Percentiles rank a stretch among this genome's conserved stretches.
Conservation (phyloP, 2,329 filamentous ascomycete species). For the Penicillium sp. region DNA sequence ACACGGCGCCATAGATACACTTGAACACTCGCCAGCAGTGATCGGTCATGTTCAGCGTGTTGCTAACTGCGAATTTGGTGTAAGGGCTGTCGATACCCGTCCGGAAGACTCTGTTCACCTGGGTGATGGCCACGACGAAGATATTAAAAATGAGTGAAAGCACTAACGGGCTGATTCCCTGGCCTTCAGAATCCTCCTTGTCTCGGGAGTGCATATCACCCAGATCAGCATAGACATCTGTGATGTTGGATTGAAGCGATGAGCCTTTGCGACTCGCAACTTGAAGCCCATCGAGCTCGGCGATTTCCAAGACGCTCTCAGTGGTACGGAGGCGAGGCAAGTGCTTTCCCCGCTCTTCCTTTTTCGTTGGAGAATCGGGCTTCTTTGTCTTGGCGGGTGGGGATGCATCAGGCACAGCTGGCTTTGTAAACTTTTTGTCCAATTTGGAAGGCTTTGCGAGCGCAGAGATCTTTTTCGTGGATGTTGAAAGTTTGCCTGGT, state of each 20-base stretch:
- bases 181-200: conserved; percentile 14
- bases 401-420: conserved; percentile 10
- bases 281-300: conserved; percentile 39
- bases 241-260: conserved; percentile 20
- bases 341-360: not conserved
- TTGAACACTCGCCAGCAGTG: conserved; percentile 33
- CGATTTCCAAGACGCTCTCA: conserved; percentile 28
- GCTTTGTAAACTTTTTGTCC: conserved; percentile 2
- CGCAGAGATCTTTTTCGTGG: not conserved
- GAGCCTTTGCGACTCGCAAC: conserved; percentile 22
- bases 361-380: conserved; percentile 2
- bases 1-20: conserved; percentile 26
- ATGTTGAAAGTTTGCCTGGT: not conserved
- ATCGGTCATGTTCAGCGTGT: conserved; percentile 31
- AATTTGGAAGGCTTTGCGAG: conserved; percentile 6
- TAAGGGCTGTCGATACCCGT: conserved; percentile 27
- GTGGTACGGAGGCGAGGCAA: conserved; percentile 8
- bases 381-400: conserved; percentile 3
- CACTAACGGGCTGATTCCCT: conserved; percentile 21
- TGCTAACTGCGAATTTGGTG: conserved; percentile 24
- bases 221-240: conserved; percentile 20
- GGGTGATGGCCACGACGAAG: conserved; percentile 28
- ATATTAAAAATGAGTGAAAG: conserved; percentile 34
- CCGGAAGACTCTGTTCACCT: conserved; percentile 26
- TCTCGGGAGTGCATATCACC: conserved; percentile 15